phyloP scores from a whole-genome alignment of 2,329 filamentous ascomycete genomes.

The Cordyceps farinosa region DNA sequence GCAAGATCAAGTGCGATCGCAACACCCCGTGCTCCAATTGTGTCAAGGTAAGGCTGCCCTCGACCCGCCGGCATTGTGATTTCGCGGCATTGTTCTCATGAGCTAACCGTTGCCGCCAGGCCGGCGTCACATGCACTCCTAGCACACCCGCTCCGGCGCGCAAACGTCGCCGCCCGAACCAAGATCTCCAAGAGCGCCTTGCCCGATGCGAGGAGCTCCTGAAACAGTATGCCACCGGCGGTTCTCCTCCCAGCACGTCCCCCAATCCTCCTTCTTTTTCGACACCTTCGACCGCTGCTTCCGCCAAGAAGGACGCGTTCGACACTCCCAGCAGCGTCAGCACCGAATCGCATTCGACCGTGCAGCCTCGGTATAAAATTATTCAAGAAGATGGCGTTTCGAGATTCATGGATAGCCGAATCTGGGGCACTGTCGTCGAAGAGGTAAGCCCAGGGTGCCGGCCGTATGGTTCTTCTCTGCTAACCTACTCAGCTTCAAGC shows the following conservation, averaged over 20 bases:
- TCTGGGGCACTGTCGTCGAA: constrained; percentile 52
- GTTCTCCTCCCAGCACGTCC: constrained; percentile 28
- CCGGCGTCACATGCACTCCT: constrained; percentile 56
- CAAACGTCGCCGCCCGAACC: constrained; percentile 57
- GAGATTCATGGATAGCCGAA: constrained; percentile 55
- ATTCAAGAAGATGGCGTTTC: constrained; percentile 52
- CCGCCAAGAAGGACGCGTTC: constrained; percentile 8
- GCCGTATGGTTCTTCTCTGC: background rate
- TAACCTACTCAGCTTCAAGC: constrained; percentile 45
- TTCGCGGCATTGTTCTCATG: background rate
- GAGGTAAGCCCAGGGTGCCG: constrained; percentile 39
- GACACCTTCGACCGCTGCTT: background rate
- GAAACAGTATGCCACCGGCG: constrained; percentile 51
- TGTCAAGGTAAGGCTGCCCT: constrained; percentile 45
- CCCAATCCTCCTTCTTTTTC: constrained; percentile 22
- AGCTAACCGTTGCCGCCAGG: constrained; percentile 35
- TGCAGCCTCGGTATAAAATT: constrained; percentile 50
- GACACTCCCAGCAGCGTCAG: constrained; percentile 22
- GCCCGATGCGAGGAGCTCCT: constrained; percentile 56
- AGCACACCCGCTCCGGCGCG: constrained; percentile 58
- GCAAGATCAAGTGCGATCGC: constrained; percentile 61
- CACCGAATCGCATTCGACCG: constrained; percentile 31
- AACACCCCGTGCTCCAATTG: constrained; percentile 58
- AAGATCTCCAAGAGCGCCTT: constrained; percentile 58
- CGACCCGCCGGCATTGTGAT: background rate